These are phyloP conservation scores for Flaveria bidentis DNA, from an alignment of 129 eudicot genomes.

Conservation along the genomic window DNA sequence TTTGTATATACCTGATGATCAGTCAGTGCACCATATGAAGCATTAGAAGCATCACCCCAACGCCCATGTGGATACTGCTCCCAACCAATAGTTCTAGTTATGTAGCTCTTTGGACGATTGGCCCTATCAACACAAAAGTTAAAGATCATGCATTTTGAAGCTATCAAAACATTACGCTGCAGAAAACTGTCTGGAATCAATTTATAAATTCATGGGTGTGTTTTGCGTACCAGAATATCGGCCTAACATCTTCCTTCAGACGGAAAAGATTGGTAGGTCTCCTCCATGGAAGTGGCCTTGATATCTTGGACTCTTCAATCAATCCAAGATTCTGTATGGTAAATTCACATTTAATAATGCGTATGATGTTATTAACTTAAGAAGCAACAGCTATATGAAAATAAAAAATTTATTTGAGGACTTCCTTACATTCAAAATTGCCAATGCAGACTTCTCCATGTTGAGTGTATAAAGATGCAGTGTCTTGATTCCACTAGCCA, in stretches of 20 bases:
- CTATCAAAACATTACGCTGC: not conserved
- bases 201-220: not conserved
- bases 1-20: slow-evolving; percentile 78
- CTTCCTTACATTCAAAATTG: slow-evolving; percentile 64
- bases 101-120: slow-evolving; percentile 97
- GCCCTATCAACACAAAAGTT: slow-evolving; percentile 55
- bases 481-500: slow-evolving; percentile 88
- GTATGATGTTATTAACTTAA: not conserved
- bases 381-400: not conserved
- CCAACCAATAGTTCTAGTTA: slow-evolving; percentile 84
- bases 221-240: slow-evolving; percentile 81
- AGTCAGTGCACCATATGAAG: slow-evolving; percentile 86
- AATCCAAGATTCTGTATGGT: slow-evolving; percentile 82
- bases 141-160: slow-evolving; percentile 11
- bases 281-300: slow-evolving; percentile 95
- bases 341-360: slow-evolving; percentile 11
- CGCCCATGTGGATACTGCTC: slow-evolving; percentile 93
- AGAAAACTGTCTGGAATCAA: slow-evolving; percentile 4
- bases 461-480: slow-evolving; percentile 91
- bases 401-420: not conserved
- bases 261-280: slow-evolving; percentile 86
- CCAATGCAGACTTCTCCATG: slow-evolving; percentile 97
- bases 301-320: slow-evolving; percentile 82
- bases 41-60: slow-evolving; percentile 91
- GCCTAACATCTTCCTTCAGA: slow-evolving; percentile 87